Conservation (phyloP, 2,329 filamentous ascomycete species). For the Alternaria brassicicola region DNA sequence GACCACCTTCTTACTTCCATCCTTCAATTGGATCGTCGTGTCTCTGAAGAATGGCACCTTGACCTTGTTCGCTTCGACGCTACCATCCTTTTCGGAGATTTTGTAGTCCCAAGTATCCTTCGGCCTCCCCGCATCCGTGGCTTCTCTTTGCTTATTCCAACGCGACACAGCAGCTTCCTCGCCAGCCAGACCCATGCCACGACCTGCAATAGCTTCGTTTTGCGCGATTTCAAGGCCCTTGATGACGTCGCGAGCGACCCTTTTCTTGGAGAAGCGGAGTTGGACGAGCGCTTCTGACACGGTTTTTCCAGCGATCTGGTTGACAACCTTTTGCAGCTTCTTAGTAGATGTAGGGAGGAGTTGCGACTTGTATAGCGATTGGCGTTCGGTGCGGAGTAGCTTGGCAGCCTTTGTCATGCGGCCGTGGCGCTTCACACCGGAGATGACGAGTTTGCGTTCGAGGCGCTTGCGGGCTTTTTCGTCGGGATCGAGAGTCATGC, state of each 20-base stretch:
- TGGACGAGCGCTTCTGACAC: conserved; percentile 91
- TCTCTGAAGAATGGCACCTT: conserved; percentile 41
- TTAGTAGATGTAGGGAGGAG: conserved; percentile 85
- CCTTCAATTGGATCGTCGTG: conserved; percentile 71
- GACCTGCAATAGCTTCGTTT: conserved; percentile 77
- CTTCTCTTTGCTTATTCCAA: conserved; percentile 25
- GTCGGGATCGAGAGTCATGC: conserved; percentile 70
- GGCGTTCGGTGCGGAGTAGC: conserved; percentile 69
- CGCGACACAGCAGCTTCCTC: conserved; percentile 26
- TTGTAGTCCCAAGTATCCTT: conserved; percentile 19
- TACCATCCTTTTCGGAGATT: conserved; percentile 15
- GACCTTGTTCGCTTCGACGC: conserved; percentile 3
- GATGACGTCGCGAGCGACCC: conserved; percentile 78
- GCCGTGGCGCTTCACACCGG: conserved; percentile 71
- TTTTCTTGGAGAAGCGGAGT: conserved; percentile 96
- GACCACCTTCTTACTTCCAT: conserved; percentile 74
- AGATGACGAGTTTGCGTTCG: conserved; percentile 83
- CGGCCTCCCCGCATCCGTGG: conserved; percentile 19
- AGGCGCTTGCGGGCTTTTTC: conserved; percentile 73
- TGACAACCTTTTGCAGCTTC: conserved; percentile 84
- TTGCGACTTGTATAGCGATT: conserved; percentile 67
- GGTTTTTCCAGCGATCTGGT: conserved; percentile 91
- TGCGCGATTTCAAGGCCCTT: conserved; percentile 81
- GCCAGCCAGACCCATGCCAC: conserved; percentile 78
- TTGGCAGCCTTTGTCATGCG: conserved; percentile 69